Conservation (phyloP, 768 basidiomycete species). For the Termitomyces sp. region DNA sequence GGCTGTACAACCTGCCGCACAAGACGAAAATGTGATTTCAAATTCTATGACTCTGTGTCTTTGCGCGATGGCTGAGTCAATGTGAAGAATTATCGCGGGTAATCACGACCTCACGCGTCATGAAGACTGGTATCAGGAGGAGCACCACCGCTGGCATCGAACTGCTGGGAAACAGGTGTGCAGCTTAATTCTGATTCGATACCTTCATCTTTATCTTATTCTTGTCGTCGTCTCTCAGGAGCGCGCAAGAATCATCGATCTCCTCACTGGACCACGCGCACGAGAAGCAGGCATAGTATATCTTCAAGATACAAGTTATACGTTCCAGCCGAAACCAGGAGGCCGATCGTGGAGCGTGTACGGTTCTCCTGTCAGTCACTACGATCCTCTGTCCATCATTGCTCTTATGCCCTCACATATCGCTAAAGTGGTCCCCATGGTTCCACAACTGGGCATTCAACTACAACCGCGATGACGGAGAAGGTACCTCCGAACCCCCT, state of each 20-base stretch:
- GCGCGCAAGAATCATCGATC: background rate
- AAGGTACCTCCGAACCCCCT: background rate
- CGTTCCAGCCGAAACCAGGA: background rate
- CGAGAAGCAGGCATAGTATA: background rate
- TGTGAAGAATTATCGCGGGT: conserved; percentile 28
- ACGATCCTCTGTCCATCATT: background rate
- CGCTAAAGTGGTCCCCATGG: background rate
- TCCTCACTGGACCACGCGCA: background rate
- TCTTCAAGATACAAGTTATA: background rate
- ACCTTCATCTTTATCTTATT: background rate
- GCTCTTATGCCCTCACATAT: background rate
- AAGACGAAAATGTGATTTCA: conserved; percentile 54
- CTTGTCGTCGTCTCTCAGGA: too few species aligned
- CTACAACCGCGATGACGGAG: background rate
- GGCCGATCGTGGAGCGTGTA: background rate
- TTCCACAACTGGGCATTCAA: background rate
- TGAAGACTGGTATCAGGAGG: background rate
- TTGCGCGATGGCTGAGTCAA: too few species aligned
- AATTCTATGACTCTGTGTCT: conserved; percentile 39
- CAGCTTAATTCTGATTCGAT: background rate
- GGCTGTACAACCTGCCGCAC: conserved; percentile 54
- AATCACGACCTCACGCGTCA: conserved; percentile 63
- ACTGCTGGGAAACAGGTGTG: background rate
- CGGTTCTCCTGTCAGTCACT: background rate
- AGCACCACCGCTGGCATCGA: background rate